These are phyloP conservation scores for Cynara cardunculus DNA, from an alignment of 129 eudicot species.

Conservation along the genomic window DNA sequence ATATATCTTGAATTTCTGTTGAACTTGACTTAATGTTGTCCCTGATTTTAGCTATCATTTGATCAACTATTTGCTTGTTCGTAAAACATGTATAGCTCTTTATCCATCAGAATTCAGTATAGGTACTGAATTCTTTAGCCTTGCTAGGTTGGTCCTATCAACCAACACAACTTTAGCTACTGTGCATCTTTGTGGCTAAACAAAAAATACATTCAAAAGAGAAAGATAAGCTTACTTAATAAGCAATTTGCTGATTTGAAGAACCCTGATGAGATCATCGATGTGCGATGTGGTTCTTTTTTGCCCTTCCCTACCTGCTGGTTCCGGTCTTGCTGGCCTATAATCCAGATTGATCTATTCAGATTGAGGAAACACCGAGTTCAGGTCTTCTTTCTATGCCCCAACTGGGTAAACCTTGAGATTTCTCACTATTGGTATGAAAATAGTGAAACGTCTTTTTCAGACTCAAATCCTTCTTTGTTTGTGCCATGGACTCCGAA, in stretches of 20 bases:
- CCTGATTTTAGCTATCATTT: background rate
- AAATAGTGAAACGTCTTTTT: too few species aligned
- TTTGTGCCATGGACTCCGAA: too few species aligned
- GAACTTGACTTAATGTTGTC: background rate
- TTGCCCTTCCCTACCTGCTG: background rate
- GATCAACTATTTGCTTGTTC: background rate
- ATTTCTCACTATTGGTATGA: too few species aligned
- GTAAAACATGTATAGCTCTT: background rate
- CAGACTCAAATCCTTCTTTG: too few species aligned
- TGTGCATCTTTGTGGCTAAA: background rate
- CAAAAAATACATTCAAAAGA: background rate
- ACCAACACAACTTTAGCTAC: too few species aligned
- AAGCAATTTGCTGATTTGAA: background rate
- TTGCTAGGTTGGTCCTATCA: too few species aligned
- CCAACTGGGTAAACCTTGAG: too few species aligned
- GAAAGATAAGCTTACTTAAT: background rate
- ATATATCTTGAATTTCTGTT: background rate
- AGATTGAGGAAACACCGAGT: background rate
- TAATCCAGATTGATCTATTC: background rate
- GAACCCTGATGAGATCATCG: too few species aligned
- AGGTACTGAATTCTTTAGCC: background rate
- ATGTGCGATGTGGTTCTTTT: background rate
- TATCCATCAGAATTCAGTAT: background rate
- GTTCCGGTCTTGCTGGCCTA: background rate
- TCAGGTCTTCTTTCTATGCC: background rate